Percentiles rank a stretch among this genome's conserved stretches.
Evolutionary conservation across 2,329 filamentous ascomycete genomes (phyloP).

Genomic region (Phoma herbarum): DNA sequence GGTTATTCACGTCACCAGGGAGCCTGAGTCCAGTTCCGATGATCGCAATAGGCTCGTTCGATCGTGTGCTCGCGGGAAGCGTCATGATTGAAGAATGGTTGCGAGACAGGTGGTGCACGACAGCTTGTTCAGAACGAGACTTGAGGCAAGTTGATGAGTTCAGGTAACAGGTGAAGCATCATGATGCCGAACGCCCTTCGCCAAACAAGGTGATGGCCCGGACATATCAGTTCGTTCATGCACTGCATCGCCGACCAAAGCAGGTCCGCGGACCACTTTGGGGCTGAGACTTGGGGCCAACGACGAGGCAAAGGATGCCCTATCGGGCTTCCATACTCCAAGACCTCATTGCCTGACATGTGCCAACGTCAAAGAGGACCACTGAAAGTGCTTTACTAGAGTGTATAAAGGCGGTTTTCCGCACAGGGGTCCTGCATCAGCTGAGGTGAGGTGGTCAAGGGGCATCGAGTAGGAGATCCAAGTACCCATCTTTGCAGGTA

Average conservation of each 20-base stretch:
- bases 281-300: neutral
- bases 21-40: constrained; percentile 37
- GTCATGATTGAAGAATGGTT: neutral
- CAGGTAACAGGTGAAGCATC: neutral
- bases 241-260: neutral
- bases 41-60: constrained; percentile 25
- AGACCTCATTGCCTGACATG: neutral
- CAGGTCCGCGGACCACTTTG: neutral
- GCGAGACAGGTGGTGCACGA: neutral
- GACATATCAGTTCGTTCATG: neutral
- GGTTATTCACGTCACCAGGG: constrained; percentile 41
- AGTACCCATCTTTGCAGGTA: neutral
- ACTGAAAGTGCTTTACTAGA: neutral
- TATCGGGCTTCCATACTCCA: neutral
- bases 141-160: no score
- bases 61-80: neutral
- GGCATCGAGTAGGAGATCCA: neutral
- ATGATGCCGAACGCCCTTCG: neutral
- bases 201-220: neutral
- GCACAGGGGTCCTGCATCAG: neutral
- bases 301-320: neutral
- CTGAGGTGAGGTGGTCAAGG: neutral
- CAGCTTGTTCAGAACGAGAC: neutral
- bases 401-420: neutral
- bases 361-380: neutral